phyloP scores from a whole-genome alignment of 352 stramenopile genomes.

The Thraustochytrium sp. region DNA sequence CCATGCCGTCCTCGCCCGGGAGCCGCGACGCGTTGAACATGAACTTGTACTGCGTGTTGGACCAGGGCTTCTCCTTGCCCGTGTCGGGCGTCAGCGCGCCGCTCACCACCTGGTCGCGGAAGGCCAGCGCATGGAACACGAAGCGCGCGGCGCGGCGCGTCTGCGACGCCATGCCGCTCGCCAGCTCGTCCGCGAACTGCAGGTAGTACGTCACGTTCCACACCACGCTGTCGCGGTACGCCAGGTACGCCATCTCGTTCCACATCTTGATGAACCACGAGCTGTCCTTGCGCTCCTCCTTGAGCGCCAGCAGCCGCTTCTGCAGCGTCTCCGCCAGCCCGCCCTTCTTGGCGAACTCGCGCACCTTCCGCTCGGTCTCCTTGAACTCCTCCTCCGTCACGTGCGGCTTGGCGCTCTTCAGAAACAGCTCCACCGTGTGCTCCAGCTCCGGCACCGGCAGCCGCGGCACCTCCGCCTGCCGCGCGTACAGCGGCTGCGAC shows the following conservation, averaged over 20 bases:
- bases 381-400: slow-evolving; percentile 75
- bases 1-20: slow-evolving; percentile 59
- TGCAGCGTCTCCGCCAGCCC: slow-evolving; percentile 82
- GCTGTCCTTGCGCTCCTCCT: slow-evolving; percentile 54
- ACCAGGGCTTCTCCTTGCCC: slow-evolving; percentile 78
- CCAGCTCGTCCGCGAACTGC: slow-evolving; percentile 76
- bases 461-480: slow-evolving; percentile 77
- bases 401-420: slow-evolving; percentile 83
- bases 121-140: slow-evolving; percentile 54
- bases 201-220: slow-evolving; percentile 96
- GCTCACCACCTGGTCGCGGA: slow-evolving; percentile 74
- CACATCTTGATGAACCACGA: slow-evolving; percentile 87
- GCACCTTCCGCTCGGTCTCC: slow-evolving; percentile 68
- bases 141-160: slow-evolving; percentile 55
- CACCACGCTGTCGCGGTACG: slow-evolving; percentile 79
- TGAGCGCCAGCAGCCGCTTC: slow-evolving; percentile 54
- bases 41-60: slow-evolving; percentile 83
- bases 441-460: slow-evolving; percentile 85
- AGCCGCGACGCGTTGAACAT: slow-evolving; percentile 92
- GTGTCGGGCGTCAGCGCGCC: slow-evolving; percentile 75
- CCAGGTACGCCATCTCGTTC: slow-evolving; percentile 92
- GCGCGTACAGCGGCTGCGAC: slow-evolving; percentile 54
- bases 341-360: slow-evolving; percentile 65
- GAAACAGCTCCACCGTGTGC: slow-evolving; percentile 80
- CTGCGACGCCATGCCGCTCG: slow-evolving; percentile 70